phyloP scores from a whole-genome alignment of 192 early-diverging fungal species.

The Gamsiella multidivaricata region DNA sequence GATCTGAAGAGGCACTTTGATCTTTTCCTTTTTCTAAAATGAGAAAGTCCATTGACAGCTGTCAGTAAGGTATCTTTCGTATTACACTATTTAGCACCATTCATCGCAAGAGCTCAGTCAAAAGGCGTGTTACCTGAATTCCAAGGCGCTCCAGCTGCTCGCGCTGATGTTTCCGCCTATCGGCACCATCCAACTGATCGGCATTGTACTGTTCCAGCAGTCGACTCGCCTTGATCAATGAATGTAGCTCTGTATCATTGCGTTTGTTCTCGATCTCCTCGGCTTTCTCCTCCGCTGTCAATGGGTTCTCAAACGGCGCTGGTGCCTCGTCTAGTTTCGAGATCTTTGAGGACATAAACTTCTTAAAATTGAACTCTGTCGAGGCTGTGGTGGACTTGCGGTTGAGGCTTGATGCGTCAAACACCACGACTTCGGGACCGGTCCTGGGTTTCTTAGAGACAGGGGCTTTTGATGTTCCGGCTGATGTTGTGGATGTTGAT shows the following conservation, averaged over 20 bases:
- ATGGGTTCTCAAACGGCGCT: slow-evolving; percentile 36
- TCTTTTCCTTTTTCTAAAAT: slow-evolving; percentile 34
- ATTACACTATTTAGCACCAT: too few species aligned
- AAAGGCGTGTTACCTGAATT: slow-evolving; percentile 41
- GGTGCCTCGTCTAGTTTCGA: slow-evolving; percentile 45
- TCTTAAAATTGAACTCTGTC: slow-evolving; percentile 43
- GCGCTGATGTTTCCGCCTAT: slow-evolving; percentile 37
- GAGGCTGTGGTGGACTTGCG: slow-evolving; percentile 7
- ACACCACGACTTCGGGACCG: slow-evolving; percentile 31
- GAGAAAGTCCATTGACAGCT: neutral
- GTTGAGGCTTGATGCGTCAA: slow-evolving; percentile 40
- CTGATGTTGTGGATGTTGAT: neutral
- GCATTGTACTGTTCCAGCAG: slow-evolving; percentile 49
- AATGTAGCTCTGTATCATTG: slow-evolving; percentile 39
- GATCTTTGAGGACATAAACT: slow-evolving; percentile 54
- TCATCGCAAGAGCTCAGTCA: too few species aligned
- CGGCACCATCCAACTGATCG: slow-evolving; percentile 45
- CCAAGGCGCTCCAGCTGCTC: slow-evolving; percentile 45
- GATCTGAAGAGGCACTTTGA: slow-evolving; percentile 40
- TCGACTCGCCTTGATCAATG: slow-evolving; percentile 40
- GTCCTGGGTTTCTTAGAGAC: slow-evolving; percentile 32
- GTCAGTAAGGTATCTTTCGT: too few species aligned
- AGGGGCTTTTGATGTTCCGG: neutral
- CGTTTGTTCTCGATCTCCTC: slow-evolving; percentile 44
- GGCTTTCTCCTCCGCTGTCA: slow-evolving; percentile 41